A percentile compares a stretch with the other conserved stretches of the same genome.
These are phyloP conservation scores for Macrolepiota dolichaula DNA, from an alignment of 768 basidiomycete genomes.

Conservation along the genomic window DNA sequence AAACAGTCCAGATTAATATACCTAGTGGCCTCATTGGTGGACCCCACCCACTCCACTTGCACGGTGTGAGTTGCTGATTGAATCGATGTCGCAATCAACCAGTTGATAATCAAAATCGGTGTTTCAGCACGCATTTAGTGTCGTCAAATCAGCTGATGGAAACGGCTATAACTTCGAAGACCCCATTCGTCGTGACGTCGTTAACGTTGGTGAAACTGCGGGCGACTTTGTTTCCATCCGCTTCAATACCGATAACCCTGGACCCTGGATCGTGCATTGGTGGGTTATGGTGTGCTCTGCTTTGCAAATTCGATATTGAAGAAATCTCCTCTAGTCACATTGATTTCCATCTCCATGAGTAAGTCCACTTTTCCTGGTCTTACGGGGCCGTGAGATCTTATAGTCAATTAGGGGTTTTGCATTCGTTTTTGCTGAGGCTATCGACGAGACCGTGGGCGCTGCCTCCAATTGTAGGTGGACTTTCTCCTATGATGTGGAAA, in stretches of 20 bases:
- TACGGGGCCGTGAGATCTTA: neutral
- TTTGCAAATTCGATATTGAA: neutral
- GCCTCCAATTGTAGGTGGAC: neutral
- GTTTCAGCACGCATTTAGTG: neutral
- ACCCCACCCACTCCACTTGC: slow-evolving; percentile 7
- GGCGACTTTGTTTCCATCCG: slow-evolving; percentile 47
- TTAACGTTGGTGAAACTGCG: slow-evolving; percentile 19
- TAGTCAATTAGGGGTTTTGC: neutral
- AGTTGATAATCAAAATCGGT: too few relatives aligned
- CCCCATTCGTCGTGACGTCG: neutral
- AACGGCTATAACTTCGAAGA: neutral
- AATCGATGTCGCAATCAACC: neutral
- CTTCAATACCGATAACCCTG: slow-evolving; percentile 62
- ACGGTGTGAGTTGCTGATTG: neutral
- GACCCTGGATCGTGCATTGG: slow-evolving; percentile 44
- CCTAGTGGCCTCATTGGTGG: slow-evolving; percentile 13
- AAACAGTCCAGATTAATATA: slow-evolving; percentile 34
- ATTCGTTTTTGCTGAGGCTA: neutral
- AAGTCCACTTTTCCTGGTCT: neutral
- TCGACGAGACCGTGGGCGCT: neutral
- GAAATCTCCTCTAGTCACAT: neutral
- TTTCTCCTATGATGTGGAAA: slow-evolving; percentile 7
- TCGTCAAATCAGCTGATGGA: neutral
- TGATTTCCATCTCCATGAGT: neutral
- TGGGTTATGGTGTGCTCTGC: slow-evolving; percentile 12